Percentiles rank a stretch among this genome's conserved stretches.
Conservation (phyloP, 2,329 filamentous ascomycete genomes). For the Hirsutella minnesotensis region DNA sequence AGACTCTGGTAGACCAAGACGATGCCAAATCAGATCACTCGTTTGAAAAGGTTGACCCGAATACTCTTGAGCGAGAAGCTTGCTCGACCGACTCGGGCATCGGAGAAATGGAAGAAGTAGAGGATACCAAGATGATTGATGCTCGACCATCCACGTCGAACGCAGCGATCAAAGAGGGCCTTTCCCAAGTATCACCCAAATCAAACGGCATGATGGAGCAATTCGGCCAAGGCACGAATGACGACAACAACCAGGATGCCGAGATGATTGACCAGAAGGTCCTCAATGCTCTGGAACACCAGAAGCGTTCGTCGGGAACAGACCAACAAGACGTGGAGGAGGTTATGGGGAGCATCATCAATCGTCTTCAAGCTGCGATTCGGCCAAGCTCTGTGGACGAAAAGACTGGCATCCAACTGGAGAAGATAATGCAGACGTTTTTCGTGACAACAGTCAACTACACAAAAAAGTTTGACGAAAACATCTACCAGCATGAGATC, state of each 20-base stretch:
- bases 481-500: conserved; percentile 28
- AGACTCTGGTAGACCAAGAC: conserved; percentile 35
- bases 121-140: conserved; percentile 3
- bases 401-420: conserved; percentile 62
- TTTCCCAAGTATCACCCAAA: background rate
- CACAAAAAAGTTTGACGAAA: conserved; percentile 38
- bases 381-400: conserved; percentile 51
- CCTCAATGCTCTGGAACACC: conserved; percentile 31
- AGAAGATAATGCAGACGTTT: conserved; percentile 63
- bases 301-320: conserved; percentile 35
- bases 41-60: conserved; percentile 20
- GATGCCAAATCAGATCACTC: conserved; percentile 24
- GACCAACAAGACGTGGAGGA: conserved; percentile 93
- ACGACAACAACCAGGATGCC: conserved; percentile 18
- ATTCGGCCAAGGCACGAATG: conserved; percentile 12
- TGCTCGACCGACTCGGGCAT: conserved; percentile 9
- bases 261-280: conserved; percentile 34
- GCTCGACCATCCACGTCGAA: background rate
- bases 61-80: conserved; percentile 5
- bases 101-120: conserved; percentile 2
- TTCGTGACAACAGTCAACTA: conserved; percentile 51
- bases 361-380: conserved; percentile 83
- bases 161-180: conserved; percentile 7
- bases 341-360: conserved; percentile 85
- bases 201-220: background rate